Evolutionary conservation across 192 early-diverging fungal species (phyloP).

Genomic region (Cetraspora pellucida): DNA sequence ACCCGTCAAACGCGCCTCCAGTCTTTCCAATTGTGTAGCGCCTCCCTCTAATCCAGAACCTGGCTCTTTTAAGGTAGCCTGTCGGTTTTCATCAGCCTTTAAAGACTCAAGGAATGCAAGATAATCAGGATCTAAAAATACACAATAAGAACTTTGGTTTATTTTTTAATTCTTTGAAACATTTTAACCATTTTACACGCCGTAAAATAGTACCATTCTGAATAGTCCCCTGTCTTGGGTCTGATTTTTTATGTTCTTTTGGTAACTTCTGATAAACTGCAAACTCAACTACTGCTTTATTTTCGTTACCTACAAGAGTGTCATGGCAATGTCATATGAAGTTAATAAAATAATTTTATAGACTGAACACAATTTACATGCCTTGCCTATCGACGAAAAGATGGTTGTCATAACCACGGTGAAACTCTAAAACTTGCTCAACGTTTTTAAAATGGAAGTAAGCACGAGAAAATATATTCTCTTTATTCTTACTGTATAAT

Average conservation of each 20-base stretch:
- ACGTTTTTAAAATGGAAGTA: constrained; percentile 74
- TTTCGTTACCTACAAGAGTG: constrained; percentile 61
- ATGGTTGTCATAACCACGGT: constrained; percentile 76
- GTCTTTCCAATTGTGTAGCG: constrained; percentile 55
- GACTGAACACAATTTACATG: constrained; percentile 21
- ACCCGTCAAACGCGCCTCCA: constrained; percentile 40
- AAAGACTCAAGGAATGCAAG: constrained; percentile 71
- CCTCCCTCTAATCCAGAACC: constrained; percentile 46
- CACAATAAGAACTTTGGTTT: too few relatives aligned
- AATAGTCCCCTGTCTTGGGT: constrained; percentile 76
- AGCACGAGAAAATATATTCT: constrained; percentile 67
- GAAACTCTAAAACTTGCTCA: constrained; percentile 72
- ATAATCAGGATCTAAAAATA: constrained; percentile 69
- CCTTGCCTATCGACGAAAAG: constrained; percentile 69
- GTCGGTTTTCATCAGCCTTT: constrained; percentile 50
- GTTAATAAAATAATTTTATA: background rate
- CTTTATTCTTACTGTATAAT: constrained; percentile 69
- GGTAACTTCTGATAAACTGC: constrained; percentile 76
- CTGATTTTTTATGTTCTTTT: constrained; percentile 62
- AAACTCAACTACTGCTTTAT: constrained; percentile 77
- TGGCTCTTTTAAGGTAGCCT: constrained; percentile 41
- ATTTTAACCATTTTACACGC: background rate
- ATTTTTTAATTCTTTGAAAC: background rate
- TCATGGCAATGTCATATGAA: background rate
- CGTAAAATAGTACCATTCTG: constrained; percentile 57